Evolutionary conservation across 2,329 filamentous ascomycete species (phyloP).

Genomic region (Exophiala oligosperma): DNA sequence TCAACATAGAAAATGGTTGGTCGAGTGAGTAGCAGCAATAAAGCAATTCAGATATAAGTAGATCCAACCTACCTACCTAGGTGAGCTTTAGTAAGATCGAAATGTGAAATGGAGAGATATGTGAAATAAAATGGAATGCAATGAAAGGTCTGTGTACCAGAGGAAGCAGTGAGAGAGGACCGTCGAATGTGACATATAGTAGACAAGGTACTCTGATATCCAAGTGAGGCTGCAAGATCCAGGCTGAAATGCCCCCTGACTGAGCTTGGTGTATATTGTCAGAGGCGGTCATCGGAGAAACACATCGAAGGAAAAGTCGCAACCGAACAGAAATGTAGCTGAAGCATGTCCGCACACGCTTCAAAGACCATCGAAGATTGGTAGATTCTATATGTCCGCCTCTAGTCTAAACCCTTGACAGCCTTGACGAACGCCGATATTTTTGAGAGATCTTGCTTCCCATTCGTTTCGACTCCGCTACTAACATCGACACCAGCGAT

Average conservation of each 20-base stretch:
- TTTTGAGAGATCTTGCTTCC: slow-evolving; percentile 75
- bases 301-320: too few relatives aligned
- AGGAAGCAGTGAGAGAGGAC: too few relatives aligned
- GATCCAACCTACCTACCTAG: background rate
- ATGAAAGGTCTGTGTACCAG: background rate
- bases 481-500: slow-evolving; percentile 89
- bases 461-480: slow-evolving; percentile 85
- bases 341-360: background rate
- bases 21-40: too few relatives aligned
- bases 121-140: background rate
- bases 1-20: too few relatives aligned
- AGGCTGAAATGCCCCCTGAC: too few relatives aligned
- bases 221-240: too few relatives aligned
- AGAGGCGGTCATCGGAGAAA: too few relatives aligned
- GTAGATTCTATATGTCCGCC: background rate
- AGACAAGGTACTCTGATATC: too few relatives aligned
- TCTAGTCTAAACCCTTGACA: slow-evolving; percentile 54
- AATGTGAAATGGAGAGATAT: background rate
- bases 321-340: too few relatives aligned
- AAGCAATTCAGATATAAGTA: too few relatives aligned
- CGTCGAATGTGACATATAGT: too few relatives aligned
- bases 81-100: background rate
- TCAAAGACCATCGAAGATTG: background rate
- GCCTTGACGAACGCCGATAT: slow-evolving; percentile 78
- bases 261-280: too few relatives aligned